Evolutionary conservation across 2,329 filamentous ascomycete genomes (phyloP).

Genomic region (Diplodia corticola): DNA sequence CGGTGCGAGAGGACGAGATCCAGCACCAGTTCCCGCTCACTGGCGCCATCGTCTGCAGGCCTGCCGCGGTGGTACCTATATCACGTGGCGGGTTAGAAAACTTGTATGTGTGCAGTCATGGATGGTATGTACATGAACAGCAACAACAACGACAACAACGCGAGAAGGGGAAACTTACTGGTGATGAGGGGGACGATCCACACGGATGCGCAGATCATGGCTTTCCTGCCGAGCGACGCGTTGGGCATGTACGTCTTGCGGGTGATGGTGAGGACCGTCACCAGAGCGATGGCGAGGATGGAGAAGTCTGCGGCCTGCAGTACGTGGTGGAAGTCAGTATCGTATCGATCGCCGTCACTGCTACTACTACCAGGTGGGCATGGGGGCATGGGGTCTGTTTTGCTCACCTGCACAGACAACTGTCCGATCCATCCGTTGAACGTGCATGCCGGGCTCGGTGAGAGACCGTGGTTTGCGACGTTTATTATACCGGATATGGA

Average conservation of each 20-base stretch:
- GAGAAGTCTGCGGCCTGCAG: slow-evolving; percentile 39
- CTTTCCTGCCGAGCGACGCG: slow-evolving; percentile 32
- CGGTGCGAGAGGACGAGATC: slow-evolving; percentile 41
- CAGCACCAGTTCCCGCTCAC: slow-evolving; percentile 54
- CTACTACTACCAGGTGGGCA: too few relatives aligned
- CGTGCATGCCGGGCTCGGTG: slow-evolving; percentile 40
- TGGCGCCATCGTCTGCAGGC: slow-evolving; percentile 32
- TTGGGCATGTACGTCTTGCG: slow-evolving; percentile 38
- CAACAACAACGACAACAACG: too few relatives aligned
- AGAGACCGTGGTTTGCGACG: slow-evolving; percentile 31
- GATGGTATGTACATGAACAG: too few relatives aligned
- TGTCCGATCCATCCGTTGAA: slow-evolving; percentile 51
- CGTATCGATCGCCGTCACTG: too few relatives aligned
- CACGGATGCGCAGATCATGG: slow-evolving; percentile 41
- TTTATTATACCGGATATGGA: slow-evolving; percentile 44
- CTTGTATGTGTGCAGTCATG: too few relatives aligned
- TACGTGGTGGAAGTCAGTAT: not conserved
- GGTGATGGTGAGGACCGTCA: slow-evolving; percentile 46
- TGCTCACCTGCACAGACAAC: slow-evolving; percentile 45
- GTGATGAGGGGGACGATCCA: slow-evolving; percentile 47
- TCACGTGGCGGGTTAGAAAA: not conserved
- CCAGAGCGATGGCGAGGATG: slow-evolving; percentile 49
- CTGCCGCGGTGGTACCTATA: not conserved
- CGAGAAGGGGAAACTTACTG: slow-evolving; percentile 27
- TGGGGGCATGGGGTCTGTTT: too few relatives aligned